These are phyloP conservation scores for Boletus fagicola DNA, from an alignment of 768 basidiomycete genomes.

Conservation along the genomic window DNA sequence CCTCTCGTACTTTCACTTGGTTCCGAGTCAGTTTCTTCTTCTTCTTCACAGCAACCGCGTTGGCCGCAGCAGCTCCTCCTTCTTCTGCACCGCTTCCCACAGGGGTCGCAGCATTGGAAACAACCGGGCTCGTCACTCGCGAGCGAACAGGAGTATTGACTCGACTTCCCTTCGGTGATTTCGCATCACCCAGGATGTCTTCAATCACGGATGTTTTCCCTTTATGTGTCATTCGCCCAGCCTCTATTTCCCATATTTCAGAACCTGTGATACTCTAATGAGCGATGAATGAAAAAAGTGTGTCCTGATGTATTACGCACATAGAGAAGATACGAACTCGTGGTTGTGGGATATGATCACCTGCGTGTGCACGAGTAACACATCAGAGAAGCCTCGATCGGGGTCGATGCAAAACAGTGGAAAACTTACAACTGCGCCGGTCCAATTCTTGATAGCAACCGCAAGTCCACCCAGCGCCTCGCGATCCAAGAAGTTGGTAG, in stretches of 20 bases:
- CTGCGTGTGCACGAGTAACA: slow-evolving; percentile 5
- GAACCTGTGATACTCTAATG: slow-evolving; percentile 50
- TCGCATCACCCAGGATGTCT: slow-evolving; percentile 72
- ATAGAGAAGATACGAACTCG: slow-evolving; percentile 62
- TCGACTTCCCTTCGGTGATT: slow-evolving; percentile 69
- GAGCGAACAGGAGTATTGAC: slow-evolving; percentile 71
- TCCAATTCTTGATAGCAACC: slow-evolving; percentile 84
- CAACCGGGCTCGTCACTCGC: slow-evolving; percentile 64
- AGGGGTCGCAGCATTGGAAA: slow-evolving; percentile 71
- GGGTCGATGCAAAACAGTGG: slow-evolving; percentile 10
- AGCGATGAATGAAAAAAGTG: slow-evolving; percentile 16
- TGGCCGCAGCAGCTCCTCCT: slow-evolving; percentile 35
- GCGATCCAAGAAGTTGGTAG: slow-evolving; percentile 96
- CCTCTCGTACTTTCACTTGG: slow-evolving; percentile 86
- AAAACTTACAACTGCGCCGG: slow-evolving; percentile 57
- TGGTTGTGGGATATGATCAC: slow-evolving; percentile 81
- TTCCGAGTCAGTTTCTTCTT: slow-evolving; percentile 93
- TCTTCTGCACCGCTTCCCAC: slow-evolving; percentile 78
- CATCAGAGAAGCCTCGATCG: slow-evolving; percentile 13
- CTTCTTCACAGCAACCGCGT: slow-evolving; percentile 50
- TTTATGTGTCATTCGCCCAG: slow-evolving; percentile 79
- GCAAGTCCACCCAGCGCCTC: slow-evolving; percentile 94
- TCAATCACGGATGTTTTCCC: slow-evolving; percentile 87
- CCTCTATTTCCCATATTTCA: slow-evolving; percentile 94
- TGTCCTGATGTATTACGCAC: slow-evolving; percentile 43